phyloP scores from a whole-genome alignment of 2,329 filamentous ascomycete species.

The Aspergillus quadrilineatus region DNA sequence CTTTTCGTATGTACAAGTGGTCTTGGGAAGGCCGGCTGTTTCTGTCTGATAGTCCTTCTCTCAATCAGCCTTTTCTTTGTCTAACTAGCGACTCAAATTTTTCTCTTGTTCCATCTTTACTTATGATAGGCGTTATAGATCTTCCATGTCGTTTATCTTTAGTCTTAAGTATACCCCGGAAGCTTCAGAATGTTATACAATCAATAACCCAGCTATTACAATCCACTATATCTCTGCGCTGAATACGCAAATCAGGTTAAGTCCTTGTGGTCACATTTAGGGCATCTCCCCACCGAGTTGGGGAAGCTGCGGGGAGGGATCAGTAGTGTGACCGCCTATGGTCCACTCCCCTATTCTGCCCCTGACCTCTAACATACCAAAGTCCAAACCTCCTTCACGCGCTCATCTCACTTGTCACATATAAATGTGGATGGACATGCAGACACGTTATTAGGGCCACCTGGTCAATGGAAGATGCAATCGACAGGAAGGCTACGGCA shows the following conservation, averaged over 20 bases:
- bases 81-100: conserved; percentile 5
- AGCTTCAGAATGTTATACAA: too few relatives aligned
- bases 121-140: conserved; percentile 4
- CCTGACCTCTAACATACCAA: not conserved
- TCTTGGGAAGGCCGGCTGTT: conserved; percentile 13
- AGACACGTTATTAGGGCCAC: conserved; percentile 22
- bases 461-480: conserved; percentile 39
- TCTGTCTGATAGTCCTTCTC: conserved; percentile 24
- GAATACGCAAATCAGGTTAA: too few relatives aligned
- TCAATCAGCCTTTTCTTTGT: not conserved
- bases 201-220: too few relatives aligned
- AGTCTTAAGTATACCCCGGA: not conserved
- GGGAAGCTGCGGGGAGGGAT: conserved; percentile 2
- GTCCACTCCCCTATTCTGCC: not conserved
- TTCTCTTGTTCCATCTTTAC: not conserved
- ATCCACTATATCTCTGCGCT: not conserved
- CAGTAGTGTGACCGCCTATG: conserved; percentile 2
- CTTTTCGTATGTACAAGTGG: conserved; percentile 24
- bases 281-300: not conserved
- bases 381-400: not conserved
- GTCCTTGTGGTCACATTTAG: not conserved
- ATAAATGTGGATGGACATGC: conserved; percentile 25
- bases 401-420: not conserved
- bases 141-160: not conserved
- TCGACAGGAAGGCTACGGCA: conserved; percentile 25